phyloP scores from a whole-genome alignment of 345 rosid genomes.

The Gossypium rotundifolium region DNA sequence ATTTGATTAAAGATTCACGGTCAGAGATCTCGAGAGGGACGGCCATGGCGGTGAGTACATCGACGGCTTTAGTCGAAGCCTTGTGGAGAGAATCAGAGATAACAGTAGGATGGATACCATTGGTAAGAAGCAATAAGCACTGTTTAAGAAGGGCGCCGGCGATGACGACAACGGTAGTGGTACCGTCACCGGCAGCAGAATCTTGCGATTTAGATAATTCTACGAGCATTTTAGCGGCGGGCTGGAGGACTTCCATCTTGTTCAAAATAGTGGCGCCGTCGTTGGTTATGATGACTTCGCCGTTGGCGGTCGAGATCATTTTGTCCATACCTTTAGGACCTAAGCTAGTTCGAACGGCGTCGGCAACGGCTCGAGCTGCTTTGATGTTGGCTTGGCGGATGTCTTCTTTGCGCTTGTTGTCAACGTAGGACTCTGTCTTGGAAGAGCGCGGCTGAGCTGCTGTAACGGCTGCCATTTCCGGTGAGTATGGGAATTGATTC shows the following conservation, averaged over 20 bases:
- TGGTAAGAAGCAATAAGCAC: slow-evolving; percentile 53
- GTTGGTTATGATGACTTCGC: slow-evolving; percentile 95
- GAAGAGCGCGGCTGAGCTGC: slow-evolving; percentile 44
- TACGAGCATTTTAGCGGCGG: slow-evolving; percentile 96
- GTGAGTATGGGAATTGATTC: neutral
- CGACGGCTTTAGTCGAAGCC: slow-evolving; percentile 61
- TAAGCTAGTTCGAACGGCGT: slow-evolving; percentile 84
- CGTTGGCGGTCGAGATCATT: slow-evolving; percentile 86
- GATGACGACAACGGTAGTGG: slow-evolving; percentile 94
- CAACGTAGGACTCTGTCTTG: slow-evolving; percentile 86
- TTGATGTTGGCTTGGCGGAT: slow-evolving; percentile 81
- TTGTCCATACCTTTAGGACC: slow-evolving; percentile 99
- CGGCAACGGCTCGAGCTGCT: slow-evolving; percentile 75
- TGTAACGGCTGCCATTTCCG: slow-evolving; percentile 27
- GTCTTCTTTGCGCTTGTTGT: slow-evolving; percentile 92
- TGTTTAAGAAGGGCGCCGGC: slow-evolving; percentile 88
- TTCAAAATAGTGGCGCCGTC: slow-evolving; percentile 97
- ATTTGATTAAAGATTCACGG: slow-evolving; percentile 71
- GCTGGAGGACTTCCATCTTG: slow-evolving; percentile 96
- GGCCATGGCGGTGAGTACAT: slow-evolving; percentile 86
- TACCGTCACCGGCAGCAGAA: slow-evolving; percentile 91
- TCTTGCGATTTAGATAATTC: slow-evolving; percentile 96
- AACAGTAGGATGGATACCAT: slow-evolving; percentile 94
- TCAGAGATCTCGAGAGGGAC: slow-evolving; percentile 87
- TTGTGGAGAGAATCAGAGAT: slow-evolving; percentile 91